Conservation (phyloP, 2,329 filamentous ascomycete species). For the Achaetomium macrosporum region DNA sequence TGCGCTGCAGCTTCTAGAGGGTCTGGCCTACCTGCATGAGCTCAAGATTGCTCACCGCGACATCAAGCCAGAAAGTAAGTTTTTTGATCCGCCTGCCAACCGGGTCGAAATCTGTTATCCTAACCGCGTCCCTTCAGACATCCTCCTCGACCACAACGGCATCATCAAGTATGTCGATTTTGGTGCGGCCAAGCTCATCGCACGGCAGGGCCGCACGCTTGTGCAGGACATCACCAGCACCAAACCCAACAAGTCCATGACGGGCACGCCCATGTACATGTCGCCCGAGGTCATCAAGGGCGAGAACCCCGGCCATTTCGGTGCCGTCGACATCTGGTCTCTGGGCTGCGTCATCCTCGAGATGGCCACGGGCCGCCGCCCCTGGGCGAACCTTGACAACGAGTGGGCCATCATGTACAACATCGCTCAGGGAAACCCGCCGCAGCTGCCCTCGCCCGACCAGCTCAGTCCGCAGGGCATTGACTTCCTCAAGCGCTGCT, state of each 20-base stretch:
- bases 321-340: constrained; percentile 92
- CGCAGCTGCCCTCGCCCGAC: constrained; percentile 72
- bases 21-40: constrained; percentile 88
- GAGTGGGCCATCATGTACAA: constrained; percentile 99
- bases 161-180: constrained; percentile 99
- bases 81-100: not conserved
- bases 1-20: constrained; percentile 86
- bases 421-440: constrained; percentile 93
- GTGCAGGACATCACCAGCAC: constrained; percentile 57
- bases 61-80: constrained; percentile 93
- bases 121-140: constrained; percentile 54
- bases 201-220: constrained; percentile 83
- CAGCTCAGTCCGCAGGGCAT: constrained; percentile 80
- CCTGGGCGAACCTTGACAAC: constrained; percentile 94
- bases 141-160: constrained; percentile 92
- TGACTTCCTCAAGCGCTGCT: constrained; percentile 84
- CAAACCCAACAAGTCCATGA: constrained; percentile 82
- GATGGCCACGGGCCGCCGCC: constrained; percentile 91
- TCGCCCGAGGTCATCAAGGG: constrained; percentile 97
- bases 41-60: constrained; percentile 90
- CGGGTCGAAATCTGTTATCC: not conserved
- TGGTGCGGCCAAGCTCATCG: constrained; percentile 94
- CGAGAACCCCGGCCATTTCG: constrained; percentile 70
- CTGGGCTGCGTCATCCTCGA: constrained; percentile 94
- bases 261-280: constrained; percentile 99